phyloP scores from a whole-genome alignment of 1,139 yeast genomes.

The Protomyces inouyei region DNA sequence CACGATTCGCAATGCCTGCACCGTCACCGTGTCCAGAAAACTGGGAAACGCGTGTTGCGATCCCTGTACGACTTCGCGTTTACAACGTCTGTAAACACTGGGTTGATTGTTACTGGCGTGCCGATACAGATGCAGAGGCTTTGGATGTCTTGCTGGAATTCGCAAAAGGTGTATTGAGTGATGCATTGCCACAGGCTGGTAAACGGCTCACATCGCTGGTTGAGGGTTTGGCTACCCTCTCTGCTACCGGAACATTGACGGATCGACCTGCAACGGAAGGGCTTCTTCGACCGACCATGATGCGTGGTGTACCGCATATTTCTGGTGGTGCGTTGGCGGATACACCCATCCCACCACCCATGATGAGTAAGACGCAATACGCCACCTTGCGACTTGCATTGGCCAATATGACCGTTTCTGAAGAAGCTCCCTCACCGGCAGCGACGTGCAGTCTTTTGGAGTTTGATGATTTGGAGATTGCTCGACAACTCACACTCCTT shows the following conservation, averaged over 20 bases:
- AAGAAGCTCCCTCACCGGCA: neutral
- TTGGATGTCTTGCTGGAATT: conserved; percentile 31
- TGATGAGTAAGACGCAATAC: conserved; percentile 30
- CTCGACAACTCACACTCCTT: conserved; percentile 76
- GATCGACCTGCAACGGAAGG: neutral
- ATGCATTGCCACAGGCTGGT: conserved; percentile 57
- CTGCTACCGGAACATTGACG: conserved; percentile 3
- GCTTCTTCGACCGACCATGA: too few species aligned
- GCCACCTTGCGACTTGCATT: conserved; percentile 27
- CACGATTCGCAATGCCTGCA: conserved; percentile 51
- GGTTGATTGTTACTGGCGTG: conserved; percentile 75
- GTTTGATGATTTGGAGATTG: conserved; percentile 70
- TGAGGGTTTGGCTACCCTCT: neutral
- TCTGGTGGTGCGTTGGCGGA: conserved; percentile 23
- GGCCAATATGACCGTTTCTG: neutral
- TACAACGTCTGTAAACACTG: conserved; percentile 66
- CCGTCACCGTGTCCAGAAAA: neutral
- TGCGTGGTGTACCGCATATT: conserved; percentile 1
- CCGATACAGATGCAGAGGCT: conserved; percentile 48
- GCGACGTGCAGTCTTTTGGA: conserved; percentile 47
- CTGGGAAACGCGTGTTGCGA: conserved; percentile 33
- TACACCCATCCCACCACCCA: conserved; percentile 32
- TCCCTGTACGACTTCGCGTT: conserved; percentile 63
- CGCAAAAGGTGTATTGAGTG: conserved; percentile 44
- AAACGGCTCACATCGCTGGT: conserved; percentile 37